Evolutionary conservation across 1,284 basidiomycete species (phyloP).

Genomic region (Sporisorium exsertum): DNA sequence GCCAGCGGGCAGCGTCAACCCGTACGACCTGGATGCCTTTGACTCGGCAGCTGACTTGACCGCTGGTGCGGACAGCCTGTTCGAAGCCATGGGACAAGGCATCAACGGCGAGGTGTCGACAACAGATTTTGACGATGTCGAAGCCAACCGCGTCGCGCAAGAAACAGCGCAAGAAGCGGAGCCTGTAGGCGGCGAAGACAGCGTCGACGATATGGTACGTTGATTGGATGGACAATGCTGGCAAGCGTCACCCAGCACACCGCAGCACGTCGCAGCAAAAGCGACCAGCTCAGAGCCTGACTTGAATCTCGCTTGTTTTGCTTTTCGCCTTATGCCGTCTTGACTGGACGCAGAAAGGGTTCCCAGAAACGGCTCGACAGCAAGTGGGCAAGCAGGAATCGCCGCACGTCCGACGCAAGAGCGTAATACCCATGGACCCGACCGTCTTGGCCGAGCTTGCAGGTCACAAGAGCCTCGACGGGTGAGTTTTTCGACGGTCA

Average conservation of each 20-base stretch:
- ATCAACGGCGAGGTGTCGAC: constrained; percentile 59
- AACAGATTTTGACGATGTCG: constrained; percentile 64
- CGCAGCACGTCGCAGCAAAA: not conserved
- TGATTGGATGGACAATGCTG: constrained; percentile 4
- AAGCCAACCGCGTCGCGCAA: constrained; percentile 43
- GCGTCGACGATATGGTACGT: constrained; percentile 57
- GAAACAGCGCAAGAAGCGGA: constrained; percentile 28
- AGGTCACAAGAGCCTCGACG: constrained; percentile 66
- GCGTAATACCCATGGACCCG: constrained; percentile 70
- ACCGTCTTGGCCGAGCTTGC: constrained; percentile 69
- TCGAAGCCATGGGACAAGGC: constrained; percentile 38
- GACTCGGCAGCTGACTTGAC: constrained; percentile 50
- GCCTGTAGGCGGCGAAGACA: constrained; percentile 36
- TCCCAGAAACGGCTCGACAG: constrained; percentile 55
- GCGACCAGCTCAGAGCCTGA: constrained; percentile 10
- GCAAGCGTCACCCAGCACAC: not conserved
- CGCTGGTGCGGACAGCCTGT: constrained; percentile 37
- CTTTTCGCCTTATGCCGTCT: not conserved
- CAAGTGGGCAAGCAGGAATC: constrained; percentile 50
- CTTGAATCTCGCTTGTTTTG: constrained; percentile 1
- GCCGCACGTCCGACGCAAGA: constrained; percentile 67
- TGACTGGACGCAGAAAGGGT: constrained; percentile 36
- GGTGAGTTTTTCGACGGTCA: constrained; percentile 27
- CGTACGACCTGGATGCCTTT: constrained; percentile 53
- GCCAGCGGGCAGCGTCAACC: constrained; percentile 49